A percentile compares a stretch with the other conserved stretches of the same genome.
Conservation (phyloP, 2,329 filamentous ascomycete genomes). For the Colletotrichum caudatum region DNA sequence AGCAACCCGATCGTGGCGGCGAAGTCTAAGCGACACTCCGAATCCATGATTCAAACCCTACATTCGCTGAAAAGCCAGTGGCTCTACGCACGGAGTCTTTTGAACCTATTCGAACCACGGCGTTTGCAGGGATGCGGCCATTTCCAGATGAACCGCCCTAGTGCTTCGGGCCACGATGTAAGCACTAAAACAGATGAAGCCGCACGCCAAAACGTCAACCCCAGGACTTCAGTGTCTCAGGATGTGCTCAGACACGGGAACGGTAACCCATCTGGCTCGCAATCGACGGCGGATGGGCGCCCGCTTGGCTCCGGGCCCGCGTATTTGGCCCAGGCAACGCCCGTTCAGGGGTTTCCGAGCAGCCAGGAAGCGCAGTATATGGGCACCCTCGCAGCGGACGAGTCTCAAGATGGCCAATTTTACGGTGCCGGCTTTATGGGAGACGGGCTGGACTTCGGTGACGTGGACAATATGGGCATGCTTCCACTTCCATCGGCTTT, state of each 20-base stretch:
- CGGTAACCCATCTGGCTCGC: background rate
- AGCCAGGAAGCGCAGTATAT: slow-evolving; percentile 1
- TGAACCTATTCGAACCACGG: slow-evolving; percentile 47
- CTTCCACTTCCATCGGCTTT: slow-evolving; percentile 49
- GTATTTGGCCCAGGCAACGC: background rate
- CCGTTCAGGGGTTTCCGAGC: background rate
- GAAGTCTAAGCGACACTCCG: slow-evolving; percentile 48
- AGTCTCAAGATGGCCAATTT: background rate
- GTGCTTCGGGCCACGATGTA: too few relatives aligned
- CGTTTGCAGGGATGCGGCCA: slow-evolving; percentile 22
- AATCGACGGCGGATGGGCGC: background rate
- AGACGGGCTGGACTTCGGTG: slow-evolving; percentile 31
- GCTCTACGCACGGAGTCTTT: slow-evolving; percentile 50
- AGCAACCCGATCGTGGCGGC: slow-evolving; percentile 49
- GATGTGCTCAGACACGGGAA: background rate
- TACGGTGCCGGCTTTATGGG: slow-evolving; percentile 19
- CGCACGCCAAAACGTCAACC: background rate
- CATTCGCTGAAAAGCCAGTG: slow-evolving; percentile 48
- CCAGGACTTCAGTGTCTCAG: background rate
- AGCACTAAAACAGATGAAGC: background rate
- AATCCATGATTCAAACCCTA: slow-evolving; percentile 48
- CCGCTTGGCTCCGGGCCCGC: slow-evolving; percentile 4
- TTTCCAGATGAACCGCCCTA: background rate
- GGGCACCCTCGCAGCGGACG: background rate
- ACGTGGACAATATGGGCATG: slow-evolving; percentile 42